Conservation (phyloP, 768 basidiomycete species). For the Tulasnella sp. region DNA sequence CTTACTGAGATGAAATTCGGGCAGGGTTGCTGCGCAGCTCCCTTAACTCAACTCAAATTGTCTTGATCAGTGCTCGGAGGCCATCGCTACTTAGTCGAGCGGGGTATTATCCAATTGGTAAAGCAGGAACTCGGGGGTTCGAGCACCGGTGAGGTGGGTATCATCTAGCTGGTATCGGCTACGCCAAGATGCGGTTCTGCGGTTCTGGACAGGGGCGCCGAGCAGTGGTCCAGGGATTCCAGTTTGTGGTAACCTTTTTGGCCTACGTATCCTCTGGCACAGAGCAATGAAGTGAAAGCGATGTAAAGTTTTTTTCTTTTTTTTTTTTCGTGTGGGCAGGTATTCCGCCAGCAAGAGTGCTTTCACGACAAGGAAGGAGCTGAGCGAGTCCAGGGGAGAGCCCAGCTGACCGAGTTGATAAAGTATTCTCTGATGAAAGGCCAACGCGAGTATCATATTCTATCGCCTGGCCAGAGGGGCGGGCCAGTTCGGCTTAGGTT, state of each 20-base stretch:
- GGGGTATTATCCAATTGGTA: no score
- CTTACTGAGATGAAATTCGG: neutral
- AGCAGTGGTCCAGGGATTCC: neutral
- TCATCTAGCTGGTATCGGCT: neutral
- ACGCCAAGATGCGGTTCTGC: neutral
- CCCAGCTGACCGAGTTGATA: neutral
- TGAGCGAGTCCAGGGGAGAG: neutral
- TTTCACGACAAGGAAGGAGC: neutral
- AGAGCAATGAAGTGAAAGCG: neutral
- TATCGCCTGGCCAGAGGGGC: no score
- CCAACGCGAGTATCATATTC: no score
- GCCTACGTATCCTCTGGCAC: neutral
- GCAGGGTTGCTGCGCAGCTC: no score
- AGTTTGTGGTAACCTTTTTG: neutral
- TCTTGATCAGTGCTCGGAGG: no score
- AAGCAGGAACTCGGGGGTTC: no score
- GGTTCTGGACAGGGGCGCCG: neutral
- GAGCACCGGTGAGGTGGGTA: neutral
- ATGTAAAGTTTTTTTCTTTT: neutral
- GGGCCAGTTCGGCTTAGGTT: no score
- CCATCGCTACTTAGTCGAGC: no score
- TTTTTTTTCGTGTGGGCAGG: neutral
- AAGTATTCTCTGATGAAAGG: no score
- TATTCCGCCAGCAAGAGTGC: neutral
- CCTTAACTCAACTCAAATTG: no score